Evolutionary conservation across 805 yeast genomes (phyloP), one percentile per base, ranked within the genome.

Genomic region (Wickerhamiella vanderwaltii): DNA sequence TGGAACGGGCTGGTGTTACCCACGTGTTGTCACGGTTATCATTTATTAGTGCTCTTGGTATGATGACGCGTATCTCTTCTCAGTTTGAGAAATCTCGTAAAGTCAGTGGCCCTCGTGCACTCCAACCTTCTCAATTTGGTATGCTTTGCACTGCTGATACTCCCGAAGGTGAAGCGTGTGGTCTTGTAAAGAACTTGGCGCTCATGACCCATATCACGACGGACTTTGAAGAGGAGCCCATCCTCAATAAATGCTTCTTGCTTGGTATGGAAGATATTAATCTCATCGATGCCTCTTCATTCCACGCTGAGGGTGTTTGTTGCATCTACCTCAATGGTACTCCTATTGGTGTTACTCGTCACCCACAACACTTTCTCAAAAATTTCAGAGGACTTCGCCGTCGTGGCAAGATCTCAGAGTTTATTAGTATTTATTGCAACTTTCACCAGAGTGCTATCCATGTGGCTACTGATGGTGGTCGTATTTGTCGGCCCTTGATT

Each of bases 81-180:
- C 98, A 91, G 63, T 91, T 91, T 56, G 98, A 91, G 61, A 91
- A 91, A 60, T 86, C 97, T 2, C 73, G 98, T 65, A 91, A 91
- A 61, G 98, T 91, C 31, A 83, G 95, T 1, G 98, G 98, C 33
- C 98, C 98, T 39, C 81, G 98, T 72, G 96, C 98, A 12, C 70
- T 91, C 50, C 98, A 91, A 62, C 98, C 98, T 9, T 91, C 98
- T 1, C 98, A 91, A 65, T 91, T 91, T 61, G 98, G 98, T 59
- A 91, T 91, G 97, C 69, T 91, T 46, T 91, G 98, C 69, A 85
- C 97, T 5, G 83, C 97, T 0, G 98, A 91, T 72, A 91, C 98
- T 0, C 98, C 98, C 1, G 98, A 91, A 72, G 98, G 98, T 71
- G 98, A 91, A 64, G 98, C 98, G 0, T 91, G 98, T 75, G 98